Conservation (phyloP, 805 yeast genomes). For the Zygoascus tannicola region DNA sequence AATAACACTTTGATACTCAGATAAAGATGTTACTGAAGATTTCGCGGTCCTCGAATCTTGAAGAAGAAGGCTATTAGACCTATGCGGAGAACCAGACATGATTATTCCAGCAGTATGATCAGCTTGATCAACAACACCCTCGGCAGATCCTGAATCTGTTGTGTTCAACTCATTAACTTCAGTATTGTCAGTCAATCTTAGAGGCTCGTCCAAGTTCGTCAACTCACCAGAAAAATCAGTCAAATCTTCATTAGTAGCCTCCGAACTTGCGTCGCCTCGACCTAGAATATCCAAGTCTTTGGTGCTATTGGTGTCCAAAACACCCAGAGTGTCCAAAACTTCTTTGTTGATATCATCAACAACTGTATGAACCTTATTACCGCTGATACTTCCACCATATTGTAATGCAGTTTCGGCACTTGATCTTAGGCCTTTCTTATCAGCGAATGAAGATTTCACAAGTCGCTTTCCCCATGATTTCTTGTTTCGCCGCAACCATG, state of each 20-base stretch:
- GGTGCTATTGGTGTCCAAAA: neutral
- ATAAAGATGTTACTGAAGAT: neutral
- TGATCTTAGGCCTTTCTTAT: neutral
- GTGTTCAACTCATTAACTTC: neutral
- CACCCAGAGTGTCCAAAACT: neutral
- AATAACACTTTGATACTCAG: neutral
- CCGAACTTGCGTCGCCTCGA: neutral
- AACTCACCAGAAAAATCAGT: neutral
- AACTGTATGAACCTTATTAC: neutral
- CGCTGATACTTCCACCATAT: neutral
- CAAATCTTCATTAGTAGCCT: neutral
- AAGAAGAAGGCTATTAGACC: neutral
- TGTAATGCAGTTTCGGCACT: neutral
- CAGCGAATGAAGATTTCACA: neutral
- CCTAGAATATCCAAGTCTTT: neutral
- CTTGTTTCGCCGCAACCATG: slow-evolving; percentile 14
- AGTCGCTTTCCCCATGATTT: slow-evolving; percentile 9
- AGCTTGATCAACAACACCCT: too few relatives aligned
- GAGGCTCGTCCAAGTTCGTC: neutral
- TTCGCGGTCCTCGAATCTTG: neutral
- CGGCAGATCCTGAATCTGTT: neutral
- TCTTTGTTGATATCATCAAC: neutral
- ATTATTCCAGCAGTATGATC: neutral
- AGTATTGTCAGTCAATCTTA: neutral
- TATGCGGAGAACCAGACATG: neutral